Percentiles rank a stretch among this genome's conserved stretches.
Conservation (phyloP, 345 rosid genomes). For the Camelina hispida region DNA sequence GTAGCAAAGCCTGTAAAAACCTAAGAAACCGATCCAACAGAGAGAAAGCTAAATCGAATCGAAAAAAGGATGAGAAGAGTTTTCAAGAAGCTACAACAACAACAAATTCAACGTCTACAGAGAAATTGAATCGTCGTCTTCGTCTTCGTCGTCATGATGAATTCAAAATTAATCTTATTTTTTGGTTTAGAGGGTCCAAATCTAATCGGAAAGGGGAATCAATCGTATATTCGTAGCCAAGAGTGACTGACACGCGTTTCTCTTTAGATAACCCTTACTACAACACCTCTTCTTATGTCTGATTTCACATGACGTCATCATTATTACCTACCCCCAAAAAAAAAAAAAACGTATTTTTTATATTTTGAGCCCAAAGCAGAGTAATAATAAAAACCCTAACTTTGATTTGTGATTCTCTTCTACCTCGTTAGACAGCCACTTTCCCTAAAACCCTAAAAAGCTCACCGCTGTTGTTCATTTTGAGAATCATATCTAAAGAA, state of each 20-base stretch:
- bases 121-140: slow-evolving; percentile 12
- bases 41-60: slow-evolving; percentile 17
- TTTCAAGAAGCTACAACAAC: background rate
- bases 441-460: slow-evolving; percentile 28
- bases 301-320: slow-evolving; percentile 25
- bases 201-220: slow-evolving; percentile 10
- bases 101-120: background rate
- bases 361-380: background rate
- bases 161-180: slow-evolving; percentile 22
- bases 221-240: slow-evolving; percentile 22
- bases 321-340: background rate
- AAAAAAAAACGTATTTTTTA: background rate
- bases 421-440: background rate
- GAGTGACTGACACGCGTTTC: slow-evolving; percentile 32
- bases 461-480: background rate
- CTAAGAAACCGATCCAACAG: slow-evolving; percentile 1
- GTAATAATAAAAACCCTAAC: slow-evolving; percentile 20
- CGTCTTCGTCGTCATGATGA: slow-evolving; percentile 10
- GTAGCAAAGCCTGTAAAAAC: background rate
- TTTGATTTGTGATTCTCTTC: background rate
- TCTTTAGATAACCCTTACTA: slow-evolving; percentile 26
- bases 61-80: background rate
- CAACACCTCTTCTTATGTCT: no score
- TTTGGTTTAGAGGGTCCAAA: background rate
- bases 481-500: background rate